Conservation (phyloP, 2,329 filamentous ascomycete species). For the Xylariaceae sp. region DNA sequence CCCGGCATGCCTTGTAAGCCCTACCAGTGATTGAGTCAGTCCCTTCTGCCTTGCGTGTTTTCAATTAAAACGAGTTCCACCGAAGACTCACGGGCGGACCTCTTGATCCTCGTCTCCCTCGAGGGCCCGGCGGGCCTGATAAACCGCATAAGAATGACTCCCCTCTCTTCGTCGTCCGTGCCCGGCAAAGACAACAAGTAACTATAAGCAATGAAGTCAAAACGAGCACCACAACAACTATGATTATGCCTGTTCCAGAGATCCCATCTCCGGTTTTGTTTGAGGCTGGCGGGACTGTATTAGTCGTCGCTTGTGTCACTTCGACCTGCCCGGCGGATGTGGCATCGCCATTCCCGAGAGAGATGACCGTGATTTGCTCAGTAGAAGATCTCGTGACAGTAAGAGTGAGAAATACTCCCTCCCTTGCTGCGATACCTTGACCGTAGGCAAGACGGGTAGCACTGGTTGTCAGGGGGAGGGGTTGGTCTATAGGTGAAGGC, state of each 20-base stretch:
- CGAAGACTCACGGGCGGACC: no score
- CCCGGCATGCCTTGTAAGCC: neutral
- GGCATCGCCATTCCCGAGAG: neutral
- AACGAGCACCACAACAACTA: neutral
- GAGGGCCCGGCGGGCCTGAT: neutral
- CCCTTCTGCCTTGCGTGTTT: no score
- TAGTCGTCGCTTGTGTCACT: neutral
- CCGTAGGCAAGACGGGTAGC: no score
- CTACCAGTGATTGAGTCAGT: no score
- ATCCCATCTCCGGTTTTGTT: neutral
- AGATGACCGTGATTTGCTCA: slow-evolving; percentile 1
- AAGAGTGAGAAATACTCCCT: neutral
- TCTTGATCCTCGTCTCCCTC: no score
- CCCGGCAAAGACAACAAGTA: neutral
- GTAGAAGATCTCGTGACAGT: neutral
- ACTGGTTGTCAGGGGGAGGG: no score
- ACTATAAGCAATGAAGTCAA: neutral
- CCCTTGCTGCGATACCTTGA: neutral
- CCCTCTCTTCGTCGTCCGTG: neutral
- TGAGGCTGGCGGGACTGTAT: neutral
- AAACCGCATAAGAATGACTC: neutral
- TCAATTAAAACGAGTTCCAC: no score
- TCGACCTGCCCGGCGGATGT: neutral
- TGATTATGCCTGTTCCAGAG: neutral
- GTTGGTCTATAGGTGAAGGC: no score